These are phyloP conservation scores for Tuber brumale DNA, from an alignment of 495 filamentous ascomycete genomes.

Conservation along the genomic window DNA sequence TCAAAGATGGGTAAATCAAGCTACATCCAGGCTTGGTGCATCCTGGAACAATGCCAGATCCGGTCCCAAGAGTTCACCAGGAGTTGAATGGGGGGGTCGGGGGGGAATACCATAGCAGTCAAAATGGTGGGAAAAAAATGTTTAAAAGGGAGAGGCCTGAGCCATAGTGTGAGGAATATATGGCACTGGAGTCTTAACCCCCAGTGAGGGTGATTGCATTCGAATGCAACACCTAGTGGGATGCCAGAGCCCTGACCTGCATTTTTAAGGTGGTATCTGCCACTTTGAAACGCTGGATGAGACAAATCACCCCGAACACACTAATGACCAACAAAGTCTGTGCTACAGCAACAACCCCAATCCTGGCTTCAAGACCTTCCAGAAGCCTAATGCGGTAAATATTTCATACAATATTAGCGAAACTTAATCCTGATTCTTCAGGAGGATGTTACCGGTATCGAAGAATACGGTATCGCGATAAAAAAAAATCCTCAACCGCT, in stretches of 20 bases:
- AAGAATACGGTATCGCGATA: not conserved
- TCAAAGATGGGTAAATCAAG: not conserved
- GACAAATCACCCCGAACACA: not conserved
- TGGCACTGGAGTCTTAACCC: not conserved
- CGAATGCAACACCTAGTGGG: not conserved
- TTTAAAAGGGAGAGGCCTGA: not conserved
- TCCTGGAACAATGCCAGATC: not conserved
- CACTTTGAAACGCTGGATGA: not conserved
- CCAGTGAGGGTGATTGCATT: not conserved
- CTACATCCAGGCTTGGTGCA: not conserved
- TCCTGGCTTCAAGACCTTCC: not conserved
- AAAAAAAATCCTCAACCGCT: not conserved
- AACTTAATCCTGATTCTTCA: not conserved
- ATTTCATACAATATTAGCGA: not conserved
- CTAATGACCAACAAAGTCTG: not conserved
- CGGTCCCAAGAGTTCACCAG: not conserved
- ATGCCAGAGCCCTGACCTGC: not conserved
- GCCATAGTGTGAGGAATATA: not conserved
- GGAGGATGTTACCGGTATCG: not conserved
- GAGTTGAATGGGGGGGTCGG: not conserved
- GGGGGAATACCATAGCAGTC: not conserved
- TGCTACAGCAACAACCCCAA: not conserved
- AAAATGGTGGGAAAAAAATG: not conserved
- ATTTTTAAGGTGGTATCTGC: not conserved
- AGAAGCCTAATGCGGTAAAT: not conserved